phyloP scores from a whole-genome alignment of 169 alveolate genomes.

The Cryptosporidium baileyi region DNA sequence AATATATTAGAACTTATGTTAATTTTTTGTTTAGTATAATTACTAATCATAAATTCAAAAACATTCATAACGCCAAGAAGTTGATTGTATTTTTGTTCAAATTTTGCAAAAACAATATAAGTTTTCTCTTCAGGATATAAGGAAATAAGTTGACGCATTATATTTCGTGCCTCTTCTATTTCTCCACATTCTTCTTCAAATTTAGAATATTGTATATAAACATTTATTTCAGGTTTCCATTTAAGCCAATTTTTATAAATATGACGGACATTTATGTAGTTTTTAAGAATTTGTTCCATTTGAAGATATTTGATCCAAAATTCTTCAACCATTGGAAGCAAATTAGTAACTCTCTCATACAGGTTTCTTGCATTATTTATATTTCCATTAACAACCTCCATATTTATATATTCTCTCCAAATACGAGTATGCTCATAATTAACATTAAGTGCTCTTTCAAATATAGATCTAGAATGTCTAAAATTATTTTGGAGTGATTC shows the following conservation, averaged over 20 bases:
- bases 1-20: background rate
- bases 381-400: constrained; percentile 95
- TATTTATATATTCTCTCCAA: constrained; percentile 97
- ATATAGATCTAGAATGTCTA: constrained; percentile 92
- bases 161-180: constrained; percentile 89
- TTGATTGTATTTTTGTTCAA: constrained; percentile 91
- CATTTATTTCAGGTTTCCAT: constrained; percentile 95
- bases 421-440: constrained; percentile 91
- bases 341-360: constrained; percentile 95
- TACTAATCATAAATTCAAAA: background rate
- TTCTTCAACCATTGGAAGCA: constrained; percentile 96
- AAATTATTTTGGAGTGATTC: constrained; percentile 95
- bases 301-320: constrained; percentile 98
- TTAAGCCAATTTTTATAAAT: constrained; percentile 96
- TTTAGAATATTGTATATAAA: constrained; percentile 94
- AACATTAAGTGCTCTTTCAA: constrained; percentile 96
- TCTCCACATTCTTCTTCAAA: constrained; percentile 98
- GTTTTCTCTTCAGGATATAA: constrained; percentile 86
- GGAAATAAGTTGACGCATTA: constrained; percentile 79
- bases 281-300: constrained; percentile 96
- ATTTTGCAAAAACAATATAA: constrained; percentile 93
- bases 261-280: constrained; percentile 93
- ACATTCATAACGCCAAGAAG: background rate
- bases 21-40: background rate
- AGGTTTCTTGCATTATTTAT: constrained; percentile 96